These are phyloP conservation scores for Babesia sp. DNA, from an alignment of 169 alveolate genomes.

Conservation along the genomic window DNA sequence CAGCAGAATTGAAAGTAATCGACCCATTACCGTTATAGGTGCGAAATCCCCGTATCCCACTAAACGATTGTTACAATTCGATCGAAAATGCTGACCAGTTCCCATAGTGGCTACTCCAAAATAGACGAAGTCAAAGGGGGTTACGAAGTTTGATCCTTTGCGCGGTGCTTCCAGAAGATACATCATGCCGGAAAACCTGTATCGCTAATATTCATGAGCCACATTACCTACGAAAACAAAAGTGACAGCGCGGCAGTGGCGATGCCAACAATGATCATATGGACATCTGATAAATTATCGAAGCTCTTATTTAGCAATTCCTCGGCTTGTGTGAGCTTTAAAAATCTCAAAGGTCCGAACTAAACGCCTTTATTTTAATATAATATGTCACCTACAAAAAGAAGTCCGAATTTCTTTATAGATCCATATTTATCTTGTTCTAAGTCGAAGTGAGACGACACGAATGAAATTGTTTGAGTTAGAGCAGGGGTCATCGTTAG, in stretches of 20 bases:
- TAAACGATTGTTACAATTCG: background rate
- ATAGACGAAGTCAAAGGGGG: constrained; percentile 74
- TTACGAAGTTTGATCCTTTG: constrained; percentile 43
- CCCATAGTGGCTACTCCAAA: constrained; percentile 80
- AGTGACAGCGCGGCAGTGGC: constrained; percentile 71
- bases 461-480: constrained; percentile 57
- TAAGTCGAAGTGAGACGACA: constrained; percentile 6
- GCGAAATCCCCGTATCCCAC: constrained; percentile 81
- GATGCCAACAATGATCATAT: constrained; percentile 74
- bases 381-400: constrained; percentile 54
- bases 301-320: constrained; percentile 71
- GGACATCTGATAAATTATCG: constrained; percentile 72
- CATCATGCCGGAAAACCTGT: constrained; percentile 75
- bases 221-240: constrained; percentile 64
- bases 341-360: constrained; percentile 76
- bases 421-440: constrained; percentile 40
- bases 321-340: constrained; percentile 75
- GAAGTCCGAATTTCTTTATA: constrained; percentile 47
- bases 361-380: background rate
- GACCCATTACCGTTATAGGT: constrained; percentile 72
- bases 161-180: constrained; percentile 77
- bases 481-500: constrained; percentile 75
- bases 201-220: no score
- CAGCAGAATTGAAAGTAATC: constrained; percentile 62
- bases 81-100: constrained; percentile 39